Evolutionary conservation across 345 rosid species (phyloP).

Genomic region (thale cress (Arabidopsis thaliana)): TAIR10.1 NC_003076.8:23989001-23989500

Average conservation of each 20-base stretch:
- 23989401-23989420: conserved; percentile 26
- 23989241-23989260: conserved; percentile 22
- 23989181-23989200: background rate
- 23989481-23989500: background rate
- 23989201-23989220: background rate
- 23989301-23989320: conserved; percentile 5
- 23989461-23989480: conserved; percentile 9
- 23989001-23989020: conserved; percentile 36
- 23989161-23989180: background rate
- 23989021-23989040: conserved; percentile 22
- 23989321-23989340: conserved; percentile 37
- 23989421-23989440: conserved; percentile 11
- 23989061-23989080: conserved; percentile 13
- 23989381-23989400: conserved; percentile 18
- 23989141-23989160: background rate
- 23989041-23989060: conserved; percentile 27
- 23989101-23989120: conserved; percentile 3
- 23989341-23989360: conserved; percentile 27
- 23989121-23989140: background rate
- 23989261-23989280: conserved; percentile 14
- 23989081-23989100: conserved; percentile 42
- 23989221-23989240: conserved; percentile 16
- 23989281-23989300: conserved; percentile 8
- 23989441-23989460: conserved; percentile 23
- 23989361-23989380: too few species aligned